phyloP scores from a whole-genome alignment of 305 asterid genomes.

The Ajuga reptans region DNA sequence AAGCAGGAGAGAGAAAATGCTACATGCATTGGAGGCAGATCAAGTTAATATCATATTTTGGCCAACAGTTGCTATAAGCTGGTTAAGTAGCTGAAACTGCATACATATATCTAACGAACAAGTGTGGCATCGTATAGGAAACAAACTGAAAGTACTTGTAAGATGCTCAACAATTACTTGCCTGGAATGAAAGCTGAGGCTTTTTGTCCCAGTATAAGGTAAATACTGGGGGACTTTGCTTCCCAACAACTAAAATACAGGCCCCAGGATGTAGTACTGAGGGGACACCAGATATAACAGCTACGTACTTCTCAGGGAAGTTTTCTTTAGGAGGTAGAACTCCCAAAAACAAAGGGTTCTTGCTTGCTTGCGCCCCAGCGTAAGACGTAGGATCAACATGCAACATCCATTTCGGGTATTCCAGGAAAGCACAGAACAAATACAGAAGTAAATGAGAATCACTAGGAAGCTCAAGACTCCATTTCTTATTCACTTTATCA shows the following conservation, averaged over 20 bases:
- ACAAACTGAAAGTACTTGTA: conserved; percentile 8
- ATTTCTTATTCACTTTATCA: conserved; percentile 62
- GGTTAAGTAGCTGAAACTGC: background rate
- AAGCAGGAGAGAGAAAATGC: background rate
- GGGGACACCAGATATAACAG: conserved; percentile 70
- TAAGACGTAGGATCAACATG: conserved; percentile 80
- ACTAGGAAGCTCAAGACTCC: conserved; percentile 71
- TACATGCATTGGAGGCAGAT: background rate
- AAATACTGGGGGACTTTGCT: conserved; percentile 74
- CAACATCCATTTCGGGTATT: conserved; percentile 93
- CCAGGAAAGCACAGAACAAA: conserved; percentile 87
- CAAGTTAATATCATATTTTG: background rate
- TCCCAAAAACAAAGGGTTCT: conserved; percentile 85
- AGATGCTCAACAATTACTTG: conserved; percentile 27
- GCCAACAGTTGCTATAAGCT: background rate
- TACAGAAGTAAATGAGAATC: conserved; percentile 87
- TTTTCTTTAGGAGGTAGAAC: conserved; percentile 84
- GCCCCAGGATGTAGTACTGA: conserved; percentile 91
- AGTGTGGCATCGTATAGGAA: background rate
- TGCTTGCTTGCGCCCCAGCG: conserved; percentile 77
- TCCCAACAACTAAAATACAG: conserved; percentile 76
- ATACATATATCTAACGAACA: background rate
- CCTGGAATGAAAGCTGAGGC: conserved; percentile 92
- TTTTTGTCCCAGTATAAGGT: conserved; percentile 85
- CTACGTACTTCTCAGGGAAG: conserved; percentile 84